Evolutionary conservation across 352 stramenopile genomes (phyloP), one percentile per base, ranked within the genome.

Genomic region (Phytophthora vignae): DNA sequence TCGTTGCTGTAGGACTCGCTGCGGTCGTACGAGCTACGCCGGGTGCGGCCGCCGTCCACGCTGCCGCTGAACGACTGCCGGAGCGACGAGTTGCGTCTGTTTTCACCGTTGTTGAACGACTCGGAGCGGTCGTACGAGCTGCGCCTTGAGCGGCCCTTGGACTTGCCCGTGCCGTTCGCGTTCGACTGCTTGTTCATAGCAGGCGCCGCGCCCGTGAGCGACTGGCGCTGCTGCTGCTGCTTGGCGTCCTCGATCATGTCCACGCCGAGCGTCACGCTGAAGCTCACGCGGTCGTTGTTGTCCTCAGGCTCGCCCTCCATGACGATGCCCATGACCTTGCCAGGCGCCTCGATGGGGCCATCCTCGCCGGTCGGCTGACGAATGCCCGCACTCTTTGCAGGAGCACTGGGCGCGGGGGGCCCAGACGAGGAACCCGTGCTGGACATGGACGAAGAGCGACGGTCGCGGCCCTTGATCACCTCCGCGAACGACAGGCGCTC

Each of bases 281-380:
- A 96, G 74, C 88, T 94, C 69, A 95, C 88, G 57, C 84, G 84
- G 66, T 93, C 77, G 19, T 48, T 73, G 42, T 55, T 83, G 53
- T 91, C 83, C 50, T 88, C 77, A 19, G 79, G 77, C 21, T 92
- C 84, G 17, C 84, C 78, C 29, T 91, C 80, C 14, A 86, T 60
- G 42, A 93, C 77, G 31, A 94, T 79, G 5, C 89, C 88, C 87
- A 96, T 96, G 54, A 96, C 83, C 70, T 91, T 92, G 19, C 77
- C 89, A 19, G 89, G 89, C 31, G 84, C 84, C 25, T 77, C 73
- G 22, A 95, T 78, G 29, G 83, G 83, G 11, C 89, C 89, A 55
- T 96, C 89, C 12, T 92, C 82, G 36, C 89, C 89, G 15, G 87
- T 96, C 3, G 89, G 89, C 69, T 96, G 89, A 60, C 89, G 87